A percentile compares a stretch with the other conserved stretches of the same genome.
Conservation (phyloP, 2,329 filamentous ascomycete genomes). For the Cordyceps farinosa region DNA sequence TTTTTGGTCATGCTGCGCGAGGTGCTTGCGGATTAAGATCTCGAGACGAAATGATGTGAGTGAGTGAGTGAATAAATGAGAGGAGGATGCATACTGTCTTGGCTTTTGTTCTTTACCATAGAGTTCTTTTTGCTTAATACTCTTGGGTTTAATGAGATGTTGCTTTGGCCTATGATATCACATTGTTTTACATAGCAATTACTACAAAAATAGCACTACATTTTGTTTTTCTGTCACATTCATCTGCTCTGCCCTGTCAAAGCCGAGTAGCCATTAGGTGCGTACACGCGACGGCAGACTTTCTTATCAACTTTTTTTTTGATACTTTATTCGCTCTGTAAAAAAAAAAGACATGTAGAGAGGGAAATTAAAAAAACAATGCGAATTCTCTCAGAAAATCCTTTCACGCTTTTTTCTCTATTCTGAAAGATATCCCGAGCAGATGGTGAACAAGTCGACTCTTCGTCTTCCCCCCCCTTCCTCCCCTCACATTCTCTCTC, state of each 20-base stretch:
- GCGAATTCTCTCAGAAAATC: neutral
- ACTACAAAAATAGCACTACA: neutral
- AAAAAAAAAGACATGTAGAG: neutral
- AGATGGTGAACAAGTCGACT: neutral
- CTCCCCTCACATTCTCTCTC: neutral
- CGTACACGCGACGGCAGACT: too few relatives aligned
- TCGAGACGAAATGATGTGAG: too few relatives aligned
- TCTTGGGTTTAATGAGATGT: neutral
- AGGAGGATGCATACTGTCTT: neutral
- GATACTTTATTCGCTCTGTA: slow-evolving; percentile 12
- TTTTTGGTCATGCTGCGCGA: slow-evolving; percentile 79
- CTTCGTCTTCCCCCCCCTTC: too few relatives aligned
- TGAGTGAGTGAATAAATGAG: neutral
- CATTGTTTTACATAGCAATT: neutral
- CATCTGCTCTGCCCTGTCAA: neutral
- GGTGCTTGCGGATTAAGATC: slow-evolving; percentile 67
- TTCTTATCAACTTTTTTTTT: slow-evolving; percentile 10
- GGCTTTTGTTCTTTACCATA: neutral
- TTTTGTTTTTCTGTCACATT: neutral
- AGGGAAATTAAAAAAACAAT: neutral
- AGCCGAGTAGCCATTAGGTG: neutral
- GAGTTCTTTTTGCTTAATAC: neutral
- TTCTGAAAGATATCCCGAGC: neutral
- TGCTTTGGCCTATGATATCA: slow-evolving; percentile 12
- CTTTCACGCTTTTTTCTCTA: neutral